Percentiles rank a stretch among this genome's conserved stretches.
These are phyloP conservation scores for Citrullus colocynthis DNA, from an alignment of 306 rosid genomes.

Conservation along the genomic window DNA sequence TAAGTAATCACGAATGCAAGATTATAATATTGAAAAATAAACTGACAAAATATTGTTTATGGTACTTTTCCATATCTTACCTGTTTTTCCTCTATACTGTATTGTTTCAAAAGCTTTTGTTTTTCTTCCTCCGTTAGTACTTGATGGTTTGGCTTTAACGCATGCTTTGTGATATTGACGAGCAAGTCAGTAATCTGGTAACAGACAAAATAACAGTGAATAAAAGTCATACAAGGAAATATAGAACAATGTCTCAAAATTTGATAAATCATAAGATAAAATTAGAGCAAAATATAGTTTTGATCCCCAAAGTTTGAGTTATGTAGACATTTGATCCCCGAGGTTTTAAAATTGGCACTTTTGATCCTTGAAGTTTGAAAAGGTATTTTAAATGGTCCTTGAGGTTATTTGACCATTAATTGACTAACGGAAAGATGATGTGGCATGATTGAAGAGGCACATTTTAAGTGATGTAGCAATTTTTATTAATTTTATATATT, in stretches of 20 bases:
- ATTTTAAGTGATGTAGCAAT: too few species aligned
- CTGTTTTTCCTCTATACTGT: slow-evolving; percentile 79
- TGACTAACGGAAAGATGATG: too few species aligned
- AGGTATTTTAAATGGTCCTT: too few species aligned
- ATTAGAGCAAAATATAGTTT: too few species aligned
- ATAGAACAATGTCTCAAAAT: not conserved
- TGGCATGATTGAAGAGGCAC: too few species aligned
- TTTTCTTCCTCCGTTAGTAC: slow-evolving; percentile 54
- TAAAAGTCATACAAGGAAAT: not conserved
- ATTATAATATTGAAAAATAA: not conserved
- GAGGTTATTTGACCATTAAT: too few species aligned
- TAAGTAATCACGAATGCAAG: not conserved
- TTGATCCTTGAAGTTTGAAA: too few species aligned
- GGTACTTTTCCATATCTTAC: slow-evolving; percentile 24
- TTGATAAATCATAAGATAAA: not conserved
- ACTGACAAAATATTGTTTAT: not conserved
- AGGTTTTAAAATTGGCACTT: too few species aligned
- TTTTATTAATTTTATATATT: too few species aligned
- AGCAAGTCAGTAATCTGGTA: slow-evolving; percentile 90
- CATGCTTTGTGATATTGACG: slow-evolving; percentile 85
- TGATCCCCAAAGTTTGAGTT: too few species aligned
- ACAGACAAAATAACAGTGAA: slow-evolving; percentile 13
- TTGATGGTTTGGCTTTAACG: slow-evolving; percentile 70
- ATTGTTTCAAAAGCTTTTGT: slow-evolving; percentile 51
- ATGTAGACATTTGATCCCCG: too few species aligned